phyloP scores from a whole-genome alignment of 2,329 filamentous ascomycete genomes.

The Penicillium hesseltinei region DNA sequence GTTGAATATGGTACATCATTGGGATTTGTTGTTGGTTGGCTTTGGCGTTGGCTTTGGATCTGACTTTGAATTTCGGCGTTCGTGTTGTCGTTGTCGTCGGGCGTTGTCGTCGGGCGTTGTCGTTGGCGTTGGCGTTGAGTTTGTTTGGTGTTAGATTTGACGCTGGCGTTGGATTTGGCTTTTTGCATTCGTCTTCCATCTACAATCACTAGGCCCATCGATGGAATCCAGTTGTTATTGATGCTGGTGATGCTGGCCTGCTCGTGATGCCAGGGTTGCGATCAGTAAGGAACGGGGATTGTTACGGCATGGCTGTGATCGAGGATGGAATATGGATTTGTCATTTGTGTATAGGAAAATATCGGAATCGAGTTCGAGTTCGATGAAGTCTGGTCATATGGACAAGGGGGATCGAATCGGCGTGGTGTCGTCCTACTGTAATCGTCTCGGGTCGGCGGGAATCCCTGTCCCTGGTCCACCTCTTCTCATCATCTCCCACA shows the following conservation, averaged over 20 bases:
- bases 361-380: not conserved
- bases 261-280: not conserved
- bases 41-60: not conserved
- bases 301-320: not conserved
- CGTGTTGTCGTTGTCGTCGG: not conserved
- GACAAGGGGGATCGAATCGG: not conserved
- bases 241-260: not conserved
- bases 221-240: not conserved
- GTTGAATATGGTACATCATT: not conserved
- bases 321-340: not conserved
- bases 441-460: not conserved
- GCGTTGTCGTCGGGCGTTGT: not conserved
- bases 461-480: not conserved
- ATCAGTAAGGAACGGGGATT: not conserved
- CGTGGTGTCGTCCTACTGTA: not conserved
- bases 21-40: not conserved
- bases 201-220: not conserved
- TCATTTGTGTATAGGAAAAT: not conserved
- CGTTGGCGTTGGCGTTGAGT: not conserved
- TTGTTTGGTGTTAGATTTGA: too few species aligned
- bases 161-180: not conserved
- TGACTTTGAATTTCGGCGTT: not conserved
- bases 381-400: not conserved
- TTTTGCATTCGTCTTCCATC: too few species aligned
- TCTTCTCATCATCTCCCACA: not conserved